These are phyloP conservation scores for Lachancea sp. DNA, from an alignment of 805 yeast genomes.

Conservation along the genomic window DNA sequence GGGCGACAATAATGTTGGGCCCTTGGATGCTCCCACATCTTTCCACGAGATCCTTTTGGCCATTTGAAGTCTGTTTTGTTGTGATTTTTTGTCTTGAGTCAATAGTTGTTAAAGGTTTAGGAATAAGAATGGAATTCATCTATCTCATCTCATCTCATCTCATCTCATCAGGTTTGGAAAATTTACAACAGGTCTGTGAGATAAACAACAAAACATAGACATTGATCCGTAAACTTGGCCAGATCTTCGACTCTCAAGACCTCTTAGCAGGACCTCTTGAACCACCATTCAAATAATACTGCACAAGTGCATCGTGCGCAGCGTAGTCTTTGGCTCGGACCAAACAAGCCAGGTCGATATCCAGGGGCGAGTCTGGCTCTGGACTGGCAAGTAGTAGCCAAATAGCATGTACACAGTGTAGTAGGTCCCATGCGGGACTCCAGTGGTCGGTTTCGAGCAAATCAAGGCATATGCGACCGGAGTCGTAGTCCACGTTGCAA, in stretches of 20 bases:
- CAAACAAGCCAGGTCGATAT: slow-evolving; percentile 62
- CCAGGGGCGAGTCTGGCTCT: slow-evolving; percentile 65
- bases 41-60: slow-evolving; percentile 26
- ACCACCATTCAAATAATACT: slow-evolving; percentile 22
- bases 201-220: too few species aligned
- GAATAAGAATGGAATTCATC: too few species aligned
- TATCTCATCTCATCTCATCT: too few species aligned
- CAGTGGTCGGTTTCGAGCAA: slow-evolving; percentile 49
- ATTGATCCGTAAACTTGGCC: too few species aligned
- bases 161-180: too few species aligned
- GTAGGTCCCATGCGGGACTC: slow-evolving; percentile 71
- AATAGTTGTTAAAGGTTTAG: neutral
- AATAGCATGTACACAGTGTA: slow-evolving; percentile 50
- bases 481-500: slow-evolving; percentile 42
- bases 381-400: slow-evolving; percentile 54
- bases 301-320: slow-evolving; percentile 40
- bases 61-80: neutral
- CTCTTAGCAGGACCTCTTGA: slow-evolving; percentile 4
- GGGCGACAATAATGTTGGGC: slow-evolving; percentile 35
- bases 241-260: neutral
- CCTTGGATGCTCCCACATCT: slow-evolving; percentile 26
- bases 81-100: neutral
- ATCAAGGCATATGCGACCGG: slow-evolving; percentile 70
- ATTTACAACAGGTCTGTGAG: too few species aligned
- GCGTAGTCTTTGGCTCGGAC: slow-evolving; percentile 41